Evolutionary conservation across 192 early-diverging fungal species (phyloP).

Genomic region (Backusella westeae): DNA sequence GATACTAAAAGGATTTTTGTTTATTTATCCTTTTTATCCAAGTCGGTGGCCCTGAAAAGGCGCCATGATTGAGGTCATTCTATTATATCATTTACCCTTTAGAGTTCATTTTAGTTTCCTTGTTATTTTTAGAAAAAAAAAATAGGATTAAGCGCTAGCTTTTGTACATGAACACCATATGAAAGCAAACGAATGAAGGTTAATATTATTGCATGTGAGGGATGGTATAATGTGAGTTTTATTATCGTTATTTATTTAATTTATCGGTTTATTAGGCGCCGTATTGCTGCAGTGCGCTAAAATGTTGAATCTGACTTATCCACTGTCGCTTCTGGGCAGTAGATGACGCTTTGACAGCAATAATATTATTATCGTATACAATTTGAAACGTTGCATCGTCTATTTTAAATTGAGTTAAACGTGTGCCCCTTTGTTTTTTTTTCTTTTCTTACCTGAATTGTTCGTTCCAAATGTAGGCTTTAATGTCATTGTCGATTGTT

Average conservation of each 20-base stretch:
- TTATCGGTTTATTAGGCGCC: background rate
- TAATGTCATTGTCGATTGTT: conserved; percentile 14
- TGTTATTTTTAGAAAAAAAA: background rate
- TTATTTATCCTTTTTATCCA: too few relatives aligned
- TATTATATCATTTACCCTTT: too few relatives aligned
- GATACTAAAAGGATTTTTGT: too few relatives aligned
- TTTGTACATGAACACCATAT: background rate
- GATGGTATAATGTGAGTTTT: background rate
- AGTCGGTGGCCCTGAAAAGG: too few relatives aligned
- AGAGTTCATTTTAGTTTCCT: too few relatives aligned
- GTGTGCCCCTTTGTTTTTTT: background rate
- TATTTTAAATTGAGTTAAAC: background rate
- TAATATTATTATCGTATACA: conserved; percentile 46
- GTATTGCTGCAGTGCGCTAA: conserved; percentile 20
- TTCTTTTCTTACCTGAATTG: conserved; percentile 14
- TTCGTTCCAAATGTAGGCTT: conserved; percentile 18
- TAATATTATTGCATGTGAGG: background rate
- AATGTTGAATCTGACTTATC: conserved; percentile 46
- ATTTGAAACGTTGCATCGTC: conserved; percentile 65
- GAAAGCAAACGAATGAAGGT: background rate
- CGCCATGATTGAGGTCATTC: too few relatives aligned
- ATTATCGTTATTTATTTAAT: conserved; percentile 3
- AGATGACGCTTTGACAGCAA: conserved; percentile 53
- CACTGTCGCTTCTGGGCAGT: conserved; percentile 58
- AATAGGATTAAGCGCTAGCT: background rate